Evolutionary conservation across 768 basidiomycete genomes (phyloP), one percentile per base, ranked within the genome.

Genomic region (Lactarius deliciosus): DNA sequence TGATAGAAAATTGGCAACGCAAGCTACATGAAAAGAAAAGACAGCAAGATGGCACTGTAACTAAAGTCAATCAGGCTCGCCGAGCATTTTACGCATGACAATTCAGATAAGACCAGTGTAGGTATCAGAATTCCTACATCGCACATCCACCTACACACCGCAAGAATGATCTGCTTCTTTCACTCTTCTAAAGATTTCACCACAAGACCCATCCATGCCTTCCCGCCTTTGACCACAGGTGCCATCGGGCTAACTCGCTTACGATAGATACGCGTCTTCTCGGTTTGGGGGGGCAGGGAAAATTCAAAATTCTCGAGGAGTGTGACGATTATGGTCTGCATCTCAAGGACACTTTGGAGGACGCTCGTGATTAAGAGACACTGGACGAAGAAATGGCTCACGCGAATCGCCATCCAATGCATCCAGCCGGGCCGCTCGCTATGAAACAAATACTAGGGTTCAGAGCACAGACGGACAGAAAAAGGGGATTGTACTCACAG

Each of bases 251-350:
- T 30, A 5, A 3, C 3, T 3, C 50, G 64, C 50, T 60, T 65
- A 10, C 64, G 64, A 9, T 53, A 53, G 13, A 65, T 65, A 9
- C 53, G 47, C 2, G 60, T 54, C 58, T 45, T 61, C 34, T 65
- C 60, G 11, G 22, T 55, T 18, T 60, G 50, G 50, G 64, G 59
- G 5, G 64, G 53, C 6, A 60, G 16, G 18, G 58, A 61, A n/a
- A 65, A 45, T 28, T 61, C 64, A 16, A 65, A 65, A 41, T 61
- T 54, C 30, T 65, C 64, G 20, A 61, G 38, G n/a, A 61, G 54
- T 20, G 30, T 9, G 13, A n/a, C 32, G 11, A 28, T 32, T 8
- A 65, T 61, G 20, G 32, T 13, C 30, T 61, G 40, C 64, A 65
- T 65, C 36, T 60, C 43, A 9, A 61, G 60, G 3, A 61, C 2